Evolutionary conservation across 495 filamentous ascomycete genomes (phyloP).

Genomic region (Aspergillus nanangensis): DNA sequence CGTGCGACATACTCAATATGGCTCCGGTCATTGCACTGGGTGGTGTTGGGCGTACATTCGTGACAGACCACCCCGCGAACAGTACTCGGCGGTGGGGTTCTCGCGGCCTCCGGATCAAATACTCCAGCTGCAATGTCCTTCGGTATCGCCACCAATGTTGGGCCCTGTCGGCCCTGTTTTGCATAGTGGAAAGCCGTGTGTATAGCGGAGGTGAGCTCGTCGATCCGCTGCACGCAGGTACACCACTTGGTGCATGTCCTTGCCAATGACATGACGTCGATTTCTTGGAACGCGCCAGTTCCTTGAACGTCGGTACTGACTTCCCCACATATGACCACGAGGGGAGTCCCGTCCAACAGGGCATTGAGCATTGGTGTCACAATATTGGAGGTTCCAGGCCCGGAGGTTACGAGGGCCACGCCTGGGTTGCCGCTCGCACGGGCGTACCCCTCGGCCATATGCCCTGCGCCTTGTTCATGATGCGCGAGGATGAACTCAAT

Average conservation of each 20-base stretch:
- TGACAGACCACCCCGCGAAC: slow-evolving; percentile 51
- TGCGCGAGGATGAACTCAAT: slow-evolving; percentile 59
- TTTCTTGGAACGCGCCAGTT: slow-evolving; percentile 60
- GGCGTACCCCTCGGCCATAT: slow-evolving; percentile 65
- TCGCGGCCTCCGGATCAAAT: slow-evolving; percentile 50
- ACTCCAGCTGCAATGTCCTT: slow-evolving; percentile 55
- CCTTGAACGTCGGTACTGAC: slow-evolving; percentile 52
- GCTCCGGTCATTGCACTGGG: too few relatives aligned
- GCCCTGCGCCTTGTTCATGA: slow-evolving; percentile 62
- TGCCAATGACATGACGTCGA: slow-evolving; percentile 56
- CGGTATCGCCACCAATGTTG: slow-evolving; percentile 57
- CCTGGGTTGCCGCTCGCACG: slow-evolving; percentile 55
- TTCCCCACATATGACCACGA: slow-evolving; percentile 61
- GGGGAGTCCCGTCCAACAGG: slow-evolving; percentile 56
- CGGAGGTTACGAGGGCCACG: slow-evolving; percentile 60
- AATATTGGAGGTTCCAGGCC: slow-evolving; percentile 60
- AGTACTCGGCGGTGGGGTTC: slow-evolving; percentile 46
- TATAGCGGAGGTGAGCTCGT: slow-evolving; percentile 53
- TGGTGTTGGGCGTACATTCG: slow-evolving; percentile 52
- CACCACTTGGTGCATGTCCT: slow-evolving; percentile 63
- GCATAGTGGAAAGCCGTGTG: slow-evolving; percentile 63
- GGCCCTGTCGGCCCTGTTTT: slow-evolving; percentile 54
- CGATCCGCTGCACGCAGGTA: slow-evolving; percentile 54
- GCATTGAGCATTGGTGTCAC: slow-evolving; percentile 61
- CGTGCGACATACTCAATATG: slow-evolving; percentile 48